Evolutionary conservation across 352 stramenopile genomes (phyloP).

Genomic region (Plasmopara viticola): DNA sequence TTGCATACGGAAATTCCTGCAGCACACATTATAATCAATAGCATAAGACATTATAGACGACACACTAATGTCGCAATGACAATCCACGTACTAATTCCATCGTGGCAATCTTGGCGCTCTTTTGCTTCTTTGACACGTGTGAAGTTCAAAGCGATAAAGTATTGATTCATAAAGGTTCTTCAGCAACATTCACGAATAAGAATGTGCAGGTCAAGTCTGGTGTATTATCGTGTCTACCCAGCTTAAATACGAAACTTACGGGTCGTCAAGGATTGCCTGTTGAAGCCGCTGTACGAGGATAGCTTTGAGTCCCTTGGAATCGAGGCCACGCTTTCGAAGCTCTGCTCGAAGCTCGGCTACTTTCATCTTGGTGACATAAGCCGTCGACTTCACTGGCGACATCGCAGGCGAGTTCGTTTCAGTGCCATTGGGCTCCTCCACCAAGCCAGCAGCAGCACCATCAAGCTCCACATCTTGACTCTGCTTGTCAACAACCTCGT

Average conservation of each 20-base stretch:
- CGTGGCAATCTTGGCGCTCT: constrained; percentile 14
- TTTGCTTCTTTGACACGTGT: constrained; percentile 29
- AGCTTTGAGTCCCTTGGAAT: constrained; percentile 67
- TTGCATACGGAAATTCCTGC: constrained; percentile 79
- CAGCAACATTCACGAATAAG: background rate
- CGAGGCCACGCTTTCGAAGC: constrained; percentile 63
- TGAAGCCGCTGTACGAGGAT: constrained; percentile 57
- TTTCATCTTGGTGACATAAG: constrained; percentile 42
- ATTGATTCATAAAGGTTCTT: background rate
- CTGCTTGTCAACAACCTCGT: constrained; percentile 8
- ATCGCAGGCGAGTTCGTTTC: constrained; percentile 2
- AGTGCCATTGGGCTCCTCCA: constrained; percentile 1
- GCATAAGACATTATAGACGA: background rate
- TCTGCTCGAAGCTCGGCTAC: constrained; percentile 56
- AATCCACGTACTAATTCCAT: constrained; percentile 36
- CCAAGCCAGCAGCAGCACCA: background rate
- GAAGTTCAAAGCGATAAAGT: background rate
- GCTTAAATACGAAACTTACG: constrained; percentile 38
- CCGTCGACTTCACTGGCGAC: constrained; percentile 10
- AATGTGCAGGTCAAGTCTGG: background rate
- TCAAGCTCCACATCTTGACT: constrained; percentile 4
- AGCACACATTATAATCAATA: background rate
- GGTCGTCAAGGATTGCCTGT: constrained; percentile 31
- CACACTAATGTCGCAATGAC: background rate
- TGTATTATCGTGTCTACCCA: constrained; percentile 18